Evolutionary conservation across 805 yeast genomes (phyloP).

Genomic region (Yarrowia divulgata): DNA sequence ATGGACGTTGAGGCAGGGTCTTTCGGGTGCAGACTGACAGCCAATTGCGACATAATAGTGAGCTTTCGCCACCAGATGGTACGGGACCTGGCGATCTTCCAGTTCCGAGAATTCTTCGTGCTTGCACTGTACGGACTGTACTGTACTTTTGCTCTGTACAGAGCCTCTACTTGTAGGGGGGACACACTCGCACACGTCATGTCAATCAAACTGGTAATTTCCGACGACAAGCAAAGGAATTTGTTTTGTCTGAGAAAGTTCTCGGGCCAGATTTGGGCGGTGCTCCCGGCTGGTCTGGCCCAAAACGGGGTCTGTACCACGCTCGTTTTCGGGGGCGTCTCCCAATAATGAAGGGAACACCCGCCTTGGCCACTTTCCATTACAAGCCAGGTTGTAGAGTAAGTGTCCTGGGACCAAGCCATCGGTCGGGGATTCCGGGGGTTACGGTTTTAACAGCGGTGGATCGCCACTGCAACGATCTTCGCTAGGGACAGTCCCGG

Average conservation of each 20-base stretch:
- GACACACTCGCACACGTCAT: too few species aligned
- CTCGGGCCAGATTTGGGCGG: background rate
- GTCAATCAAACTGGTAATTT: conserved; percentile 2
- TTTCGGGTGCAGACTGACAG: background rate
- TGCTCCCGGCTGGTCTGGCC: background rate
- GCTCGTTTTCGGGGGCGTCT: too few species aligned
- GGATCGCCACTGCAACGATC: conserved; percentile 28
- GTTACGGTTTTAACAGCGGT: conserved; percentile 6
- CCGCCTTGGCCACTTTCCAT: too few species aligned
- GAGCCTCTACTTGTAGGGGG: too few species aligned
- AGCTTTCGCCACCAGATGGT: background rate
- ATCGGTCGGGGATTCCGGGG: conserved; percentile 15
- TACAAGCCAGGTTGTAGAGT: background rate
- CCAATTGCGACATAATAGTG: background rate
- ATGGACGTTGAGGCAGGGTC: conserved; percentile 2
- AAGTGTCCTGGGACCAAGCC: background rate
- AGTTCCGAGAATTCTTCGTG: too few species aligned
- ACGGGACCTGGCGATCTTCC: background rate
- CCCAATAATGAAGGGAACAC: too few species aligned
- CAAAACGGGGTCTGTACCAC: too few species aligned
- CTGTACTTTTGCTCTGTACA: background rate
- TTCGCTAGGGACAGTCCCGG: conserved; percentile 24
- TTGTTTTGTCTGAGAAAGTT: conserved; percentile 2
- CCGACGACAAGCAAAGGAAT: background rate
- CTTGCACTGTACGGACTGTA: too few species aligned